Evolutionary conservation across 257 asterid genomes (phyloP), one percentile per base, ranked within the genome.

Genomic region (Ophiorrhiza pumila): DNA sequence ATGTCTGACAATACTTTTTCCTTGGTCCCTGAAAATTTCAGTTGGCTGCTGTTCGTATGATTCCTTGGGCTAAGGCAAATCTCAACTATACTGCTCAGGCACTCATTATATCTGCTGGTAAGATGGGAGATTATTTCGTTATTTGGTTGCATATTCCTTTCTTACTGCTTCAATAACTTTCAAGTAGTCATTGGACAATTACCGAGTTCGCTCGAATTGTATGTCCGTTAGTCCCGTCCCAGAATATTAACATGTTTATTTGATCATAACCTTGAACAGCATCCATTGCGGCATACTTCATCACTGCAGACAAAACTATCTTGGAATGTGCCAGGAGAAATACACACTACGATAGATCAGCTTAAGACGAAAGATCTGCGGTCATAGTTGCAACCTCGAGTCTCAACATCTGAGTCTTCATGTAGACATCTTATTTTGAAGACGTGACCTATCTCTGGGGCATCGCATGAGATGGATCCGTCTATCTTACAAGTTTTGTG

Each of bases 21-120:
- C 53, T 63, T 76, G 12, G 12, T 50, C 60, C 43, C 50, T 71
- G 35, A 58, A 69, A 32, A 62, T 76, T 68, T 75, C 89, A 91
- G 97, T 79, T 91, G 74, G 74, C 80, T 74, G 91, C 92, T 57
- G 87, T 78, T 74, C 83, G 96, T 31, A 89, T 77, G 34, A 77
- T 91, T 78, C 95, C 92, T 62, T 89, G 97, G 97, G 97, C 97
- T 34, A 91, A 89, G 90, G 91, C 95, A 27, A 86, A 91, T 80
- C 83, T 91, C 80, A 91, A 91, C 77, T 84, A 89, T 60, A 91
- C 96, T 68, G 96, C 81, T 18, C 96, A 91, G 78, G 97, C 97
- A 70, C 92, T 91, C 71, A 84, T 91, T 71, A 76, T 91, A 84
- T 86, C 97, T 74, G 89, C 77, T 17, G 96, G 97, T 91, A 85